phyloP scores from a whole-genome alignment of 2,329 filamentous ascomycete species.

The Fusarium multiceps region DNA sequence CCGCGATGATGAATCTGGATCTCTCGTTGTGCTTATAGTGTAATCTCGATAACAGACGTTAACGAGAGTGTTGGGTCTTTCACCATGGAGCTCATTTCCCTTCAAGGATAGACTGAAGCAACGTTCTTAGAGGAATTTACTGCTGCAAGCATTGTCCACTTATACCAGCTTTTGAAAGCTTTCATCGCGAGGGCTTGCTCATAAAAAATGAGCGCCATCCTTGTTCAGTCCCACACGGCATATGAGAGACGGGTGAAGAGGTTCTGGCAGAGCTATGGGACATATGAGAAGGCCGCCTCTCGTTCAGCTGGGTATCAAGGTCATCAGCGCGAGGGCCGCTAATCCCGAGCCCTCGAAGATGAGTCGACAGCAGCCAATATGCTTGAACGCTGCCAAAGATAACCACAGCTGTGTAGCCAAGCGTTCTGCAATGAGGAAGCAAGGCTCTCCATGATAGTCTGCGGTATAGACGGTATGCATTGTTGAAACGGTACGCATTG shows the following conservation, averaged over 20 bases:
- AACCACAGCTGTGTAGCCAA: background rate
- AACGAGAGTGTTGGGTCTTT: too few species aligned
- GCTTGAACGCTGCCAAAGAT: background rate
- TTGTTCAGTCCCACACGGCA: accelerated
- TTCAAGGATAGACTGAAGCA: accelerated
- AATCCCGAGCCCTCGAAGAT: accelerated
- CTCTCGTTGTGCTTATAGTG: too few species aligned
- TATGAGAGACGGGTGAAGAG: background rate
- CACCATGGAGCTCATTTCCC: background rate
- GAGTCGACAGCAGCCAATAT: background rate
- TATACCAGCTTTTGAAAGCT: background rate
- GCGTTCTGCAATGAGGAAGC: background rate
- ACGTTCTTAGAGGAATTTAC: background rate
- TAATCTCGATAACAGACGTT: too few species aligned
- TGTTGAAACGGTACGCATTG: background rate
- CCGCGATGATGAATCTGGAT: too few species aligned
- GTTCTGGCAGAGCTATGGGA: background rate
- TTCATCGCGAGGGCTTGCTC: background rate
- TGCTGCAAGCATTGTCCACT: background rate
- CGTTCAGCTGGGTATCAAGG: background rate
- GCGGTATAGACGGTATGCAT: background rate
- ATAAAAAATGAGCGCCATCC: too few species aligned
- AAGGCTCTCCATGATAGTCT: background rate
- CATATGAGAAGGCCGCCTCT: background rate
- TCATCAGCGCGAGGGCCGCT: background rate